Percentiles rank a stretch among this genome's conserved stretches.
phyloP scores from a whole-genome alignment of 345 rosid species.

The Lepidium didymum region DNA sequence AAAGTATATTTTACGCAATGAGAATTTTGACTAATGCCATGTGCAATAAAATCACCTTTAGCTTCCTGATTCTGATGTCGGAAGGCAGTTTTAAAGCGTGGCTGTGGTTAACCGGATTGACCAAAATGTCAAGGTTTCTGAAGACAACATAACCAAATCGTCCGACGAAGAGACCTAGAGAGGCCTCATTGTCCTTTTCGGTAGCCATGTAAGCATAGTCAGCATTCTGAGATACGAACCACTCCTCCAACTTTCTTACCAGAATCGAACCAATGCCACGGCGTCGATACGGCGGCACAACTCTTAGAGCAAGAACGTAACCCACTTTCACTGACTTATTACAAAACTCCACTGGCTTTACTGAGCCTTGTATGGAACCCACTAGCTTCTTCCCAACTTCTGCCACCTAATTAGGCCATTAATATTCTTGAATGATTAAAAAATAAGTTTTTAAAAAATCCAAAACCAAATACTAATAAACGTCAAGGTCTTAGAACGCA shows the following conservation, averaged over 20 bases:
- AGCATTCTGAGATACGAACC: constrained; percentile 48
- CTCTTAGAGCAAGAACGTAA: constrained; percentile 61
- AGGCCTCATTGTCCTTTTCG: constrained; percentile 61
- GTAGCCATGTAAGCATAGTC: constrained; percentile 81
- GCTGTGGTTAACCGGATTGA: constrained; percentile 46
- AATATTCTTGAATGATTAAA: too few relatives aligned
- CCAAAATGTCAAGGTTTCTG: constrained; percentile 58
- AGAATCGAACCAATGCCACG: constrained; percentile 50
- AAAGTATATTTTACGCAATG: neutral
- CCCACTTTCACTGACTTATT: constrained; percentile 46
- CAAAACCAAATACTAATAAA: too few relatives aligned
- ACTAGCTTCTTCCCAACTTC: constrained; percentile 50
- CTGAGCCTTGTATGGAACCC: constrained; percentile 73
- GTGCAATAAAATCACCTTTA: neutral
- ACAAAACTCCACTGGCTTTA: constrained; percentile 48
- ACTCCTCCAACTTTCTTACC: constrained; percentile 56
- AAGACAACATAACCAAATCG: constrained; percentile 47
- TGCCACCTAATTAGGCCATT: constrained; percentile 40
- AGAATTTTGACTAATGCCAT: neutral
- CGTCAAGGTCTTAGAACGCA: too few relatives aligned
- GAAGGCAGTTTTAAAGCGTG: constrained; percentile 28
- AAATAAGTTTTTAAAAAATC: too few relatives aligned
- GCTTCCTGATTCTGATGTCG: constrained; percentile 35
- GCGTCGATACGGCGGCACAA: constrained; percentile 50
- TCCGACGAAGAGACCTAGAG: constrained; percentile 45